Base-by-base conservation (phyloP, 805 yeast species). In the Lipomyces mesembrius region DNA sequence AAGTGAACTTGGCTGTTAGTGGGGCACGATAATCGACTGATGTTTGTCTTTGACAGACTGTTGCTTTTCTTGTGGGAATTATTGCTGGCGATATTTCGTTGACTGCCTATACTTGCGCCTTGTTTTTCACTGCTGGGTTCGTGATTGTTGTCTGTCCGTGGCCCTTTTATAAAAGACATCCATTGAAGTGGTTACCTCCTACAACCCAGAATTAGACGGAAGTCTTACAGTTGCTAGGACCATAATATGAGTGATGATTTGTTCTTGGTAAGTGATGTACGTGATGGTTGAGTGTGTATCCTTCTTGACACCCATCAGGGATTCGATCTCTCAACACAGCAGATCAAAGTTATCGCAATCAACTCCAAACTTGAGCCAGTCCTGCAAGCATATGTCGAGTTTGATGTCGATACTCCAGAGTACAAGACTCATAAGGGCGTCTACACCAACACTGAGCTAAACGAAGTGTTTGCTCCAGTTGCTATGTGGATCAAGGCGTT, bases 401-500 rank as follows among this genome's bases (percentile, higher is more conserved):
- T 92, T 72, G 97, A 91, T 71, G 76, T 78, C 22, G 90, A 85
- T 59, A 82, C 86, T 49, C 83, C 86, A 1, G 79, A 81, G 2
- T 92, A 90, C 75, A 81, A 84, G 7, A 85, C 92, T n/a, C 73
- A 74, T 1, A 90, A 91, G 73, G 97, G 97, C 51, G 97, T 92
- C 9, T 80, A 82, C 60, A 77, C 82, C 32, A 79, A 85, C 61
- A 85, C 83, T 0, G 80, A 78, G 17, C 79, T 83, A 1, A 88
- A 88, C 12, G 88, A 86, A 65, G 87, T 92, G 29, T 82, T 84
- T 59, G 88, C 95, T 7, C 97, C 97, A 0, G 95, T 92, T 14
- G 84, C 82, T n/a, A 88, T 92, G 92, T 93, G 96, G 96, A 80
- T 92, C 53, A 96, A 90, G 69, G 91, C 97, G 0, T 72, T 92